Base-by-base conservation (phyloP, 805 yeast genomes). In the Saccharomycopsis selenospora region DNA sequence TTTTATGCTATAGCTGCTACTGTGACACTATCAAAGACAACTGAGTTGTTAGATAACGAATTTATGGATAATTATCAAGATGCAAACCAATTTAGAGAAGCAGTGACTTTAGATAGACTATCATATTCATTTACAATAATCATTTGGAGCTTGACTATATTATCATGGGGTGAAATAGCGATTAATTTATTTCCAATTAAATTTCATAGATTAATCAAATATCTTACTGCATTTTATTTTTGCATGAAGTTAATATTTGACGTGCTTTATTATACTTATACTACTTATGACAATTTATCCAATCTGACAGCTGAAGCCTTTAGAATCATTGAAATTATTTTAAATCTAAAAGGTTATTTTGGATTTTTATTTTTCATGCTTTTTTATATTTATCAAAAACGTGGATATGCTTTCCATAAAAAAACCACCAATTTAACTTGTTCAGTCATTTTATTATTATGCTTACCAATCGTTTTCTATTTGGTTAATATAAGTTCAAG, bases 111-210 rank as follows among this genome's bases (percentile, higher is more conserved):
- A n/a, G 28, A 36, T 20, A 26, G 20, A 18, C 5, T 42, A 7
- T 30, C 40, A 14, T 38, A 29, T 25, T 42, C 46, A 2, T 36
- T 47, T 24, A 44, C 26, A 3, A 33, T 50, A 11, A 42, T 47
- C 10, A 43, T 47, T 14, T 25, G 42, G 40, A 14, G 36, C 11
- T 40, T 52, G 7, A 43, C 40, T 4, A 33, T 47, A 18, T 8
- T 45, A 4, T 22, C 49, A 8, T 52, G 55, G 55, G 48, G 46
- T 10, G 49, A 50, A 23, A 29, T 52, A 13, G 25, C 46, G 22
- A 22, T 41, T 13, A 40, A 38, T 8, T n/a, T 45, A 20, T 40
- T 14, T 22, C 17, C 43, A 10, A 30, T 45, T 4, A 25, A 29
- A 26, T 23, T n/a, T 23, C 33, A 42, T 14, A 42, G 14, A 36